Evolutionary conservation across 148 eudicot genomes (phyloP), one percentile per base, ranked within the genome.

Genomic region (Vaccinium myrtillus): DNA sequence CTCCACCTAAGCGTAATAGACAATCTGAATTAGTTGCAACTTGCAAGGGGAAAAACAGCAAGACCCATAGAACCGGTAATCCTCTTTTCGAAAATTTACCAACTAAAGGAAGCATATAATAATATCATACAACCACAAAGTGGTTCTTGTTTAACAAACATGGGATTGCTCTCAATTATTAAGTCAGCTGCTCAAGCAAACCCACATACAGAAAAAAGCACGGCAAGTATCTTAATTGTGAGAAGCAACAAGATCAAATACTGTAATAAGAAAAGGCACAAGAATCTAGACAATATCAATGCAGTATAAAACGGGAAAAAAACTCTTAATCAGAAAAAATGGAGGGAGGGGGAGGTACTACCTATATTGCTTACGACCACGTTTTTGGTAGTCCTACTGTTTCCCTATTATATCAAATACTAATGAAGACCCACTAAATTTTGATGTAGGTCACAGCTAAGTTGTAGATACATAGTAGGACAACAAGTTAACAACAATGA

Each of bases 1-100:
- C 85, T 95, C 98, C 83, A 95, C 96, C 96, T 92, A 86, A 83
- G 83, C 46, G 65, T 21, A 50, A 74, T 76, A 6, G 81, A 70
- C n/a, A 21, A 27, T 51, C 19, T 61, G 23, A 18, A 75, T 21
- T 61, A 81, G 55, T 32, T 61, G 43, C 49, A 9, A 78, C 50
- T 32, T 61, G 43, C 49, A 9, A 49, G 43, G 46, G 30, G 69
- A 77, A 56, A 21, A 49, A 48, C 46, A 32, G 53, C 39, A 58
- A 46, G 65, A 53, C 77, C 30, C n/a, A 58, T 71, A 55, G 69
- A 61, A 75, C 50, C 39, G 5, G 10, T 21, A 15, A 70, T 70
- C 75, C 53, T 13, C 61, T 8, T 12, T 32, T 32, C 25, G 53
- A 82, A 30, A 83, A 81, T 63, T 77, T 39, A 58, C n/a, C 36